phyloP scores from a whole-genome alignment of 768 basidiomycete genomes.

The Lactifluus echinatus region DNA sequence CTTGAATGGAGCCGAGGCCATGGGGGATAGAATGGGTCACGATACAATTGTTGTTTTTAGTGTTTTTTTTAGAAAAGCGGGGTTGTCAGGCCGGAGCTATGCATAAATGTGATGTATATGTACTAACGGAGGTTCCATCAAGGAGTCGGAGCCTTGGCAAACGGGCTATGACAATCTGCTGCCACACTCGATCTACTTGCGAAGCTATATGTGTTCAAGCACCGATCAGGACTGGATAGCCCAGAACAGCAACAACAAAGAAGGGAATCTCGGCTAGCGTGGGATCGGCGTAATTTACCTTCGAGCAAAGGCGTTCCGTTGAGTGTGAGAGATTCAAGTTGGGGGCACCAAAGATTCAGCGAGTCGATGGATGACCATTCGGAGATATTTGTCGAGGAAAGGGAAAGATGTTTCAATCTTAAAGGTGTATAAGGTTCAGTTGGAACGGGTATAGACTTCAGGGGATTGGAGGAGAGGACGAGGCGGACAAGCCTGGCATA shows the following conservation, averaged over 20 bases:
- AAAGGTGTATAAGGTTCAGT: slow-evolving; percentile 24
- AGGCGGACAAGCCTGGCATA: slow-evolving; percentile 50
- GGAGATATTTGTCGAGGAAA: slow-evolving; percentile 51
- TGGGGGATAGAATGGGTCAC: neutral
- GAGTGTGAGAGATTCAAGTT: slow-evolving; percentile 51
- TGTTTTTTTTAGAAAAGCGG: neutral
- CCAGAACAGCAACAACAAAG: neutral
- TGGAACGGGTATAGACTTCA: slow-evolving; percentile 31
- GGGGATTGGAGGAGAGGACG: slow-evolving; percentile 54
- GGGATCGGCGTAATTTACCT: slow-evolving; percentile 38
- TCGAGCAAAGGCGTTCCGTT: slow-evolving; percentile 56
- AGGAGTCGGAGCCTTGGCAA: slow-evolving; percentile 53
- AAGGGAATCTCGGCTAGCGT: neutral
- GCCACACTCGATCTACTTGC: slow-evolving; percentile 33
- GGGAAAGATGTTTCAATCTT: slow-evolving; percentile 47
- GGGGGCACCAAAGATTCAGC: slow-evolving; percentile 60
- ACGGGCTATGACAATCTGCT: slow-evolving; percentile 58
- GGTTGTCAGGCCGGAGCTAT: neutral
- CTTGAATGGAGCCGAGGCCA: slow-evolving; percentile 29
- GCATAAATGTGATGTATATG: neutral
- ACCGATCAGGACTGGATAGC: neutral
- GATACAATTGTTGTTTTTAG: neutral
- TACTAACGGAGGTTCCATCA: slow-evolving; percentile 56
- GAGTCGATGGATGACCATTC: slow-evolving; percentile 59
- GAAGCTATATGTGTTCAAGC: slow-evolving; percentile 26